Evolutionary conservation across 2,329 filamentous ascomycete genomes (phyloP), one percentile per base, ranked within the genome.

Genomic region (Colletotrichum cordylinicola): DNA sequence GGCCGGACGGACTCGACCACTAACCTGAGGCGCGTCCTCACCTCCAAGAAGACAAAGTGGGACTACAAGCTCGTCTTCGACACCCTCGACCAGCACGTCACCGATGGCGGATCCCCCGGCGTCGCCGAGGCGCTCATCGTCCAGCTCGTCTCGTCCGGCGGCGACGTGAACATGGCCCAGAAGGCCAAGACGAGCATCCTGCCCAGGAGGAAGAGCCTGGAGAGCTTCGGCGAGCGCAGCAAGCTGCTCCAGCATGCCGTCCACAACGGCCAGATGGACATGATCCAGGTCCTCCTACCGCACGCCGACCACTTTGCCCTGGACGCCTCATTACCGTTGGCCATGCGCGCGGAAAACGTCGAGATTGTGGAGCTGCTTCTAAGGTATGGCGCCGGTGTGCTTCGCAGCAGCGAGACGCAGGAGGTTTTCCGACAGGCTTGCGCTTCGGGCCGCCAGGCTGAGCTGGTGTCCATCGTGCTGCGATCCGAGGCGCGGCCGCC

Each of bases 101-200:
- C 84, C 43, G 88, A 86, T 62, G 82, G 82, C 18, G 90, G 90
- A 15, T 86, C 89, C 1, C 86, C 90, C 0, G 90, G 88, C 10
- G 87, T 92, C 6, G 90, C 89, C n/a, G 89, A 91, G 79, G 88
- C 88, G 1, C 84, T 92, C 29, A 86, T 92, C 35, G 83, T 82
- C 5, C 90, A 88, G 80, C 82, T 92, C 39, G 83, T 85, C 43
- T 81, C 84, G 2, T 86, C 85, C 2, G 90, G 90, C 16, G 87
- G 90, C 6, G 88, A 91, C 67, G 80, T 91, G 16, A 88, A 89
- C 69, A 80, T 85, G 37, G 83, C 81, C 58, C 84, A 86, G 69
- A 90, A 88, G 79, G 87, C 85, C 72, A 89, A 88, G 68, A 85
- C 86, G 3, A 85, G 86, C 56, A 80, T 91, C 10, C 81, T 91